Evolutionary conservation across 2,329 filamentous ascomycete genomes (phyloP).

Genomic region (Emergomyces africanus): DNA sequence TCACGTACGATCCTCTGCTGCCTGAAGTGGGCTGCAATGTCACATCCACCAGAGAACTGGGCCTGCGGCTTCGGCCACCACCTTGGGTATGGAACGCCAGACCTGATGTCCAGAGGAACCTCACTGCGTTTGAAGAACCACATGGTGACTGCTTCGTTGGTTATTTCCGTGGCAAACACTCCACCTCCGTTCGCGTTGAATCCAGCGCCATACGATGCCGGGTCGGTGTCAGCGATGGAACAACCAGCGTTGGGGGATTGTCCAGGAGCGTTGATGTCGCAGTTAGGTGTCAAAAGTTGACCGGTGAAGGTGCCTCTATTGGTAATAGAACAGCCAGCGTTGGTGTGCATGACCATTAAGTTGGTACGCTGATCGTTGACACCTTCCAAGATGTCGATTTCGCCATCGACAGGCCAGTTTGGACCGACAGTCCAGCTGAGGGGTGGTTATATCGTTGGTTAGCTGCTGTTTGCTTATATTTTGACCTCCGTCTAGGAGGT

Average conservation of each 20-base stretch:
- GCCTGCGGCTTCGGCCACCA: conserved; percentile 37
- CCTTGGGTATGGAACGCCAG: conserved; percentile 29
- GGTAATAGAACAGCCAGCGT: conserved; percentile 11
- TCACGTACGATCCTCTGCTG: conserved; percentile 47
- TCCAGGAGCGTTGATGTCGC: not conserved
- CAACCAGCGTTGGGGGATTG: not conserved
- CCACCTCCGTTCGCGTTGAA: conserved; percentile 56
- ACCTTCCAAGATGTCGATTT: conserved; percentile 62
- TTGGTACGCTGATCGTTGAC: conserved; percentile 46
- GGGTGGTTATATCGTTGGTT: not conserved
- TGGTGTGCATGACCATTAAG: conserved; percentile 51
- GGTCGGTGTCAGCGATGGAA: conserved; percentile 30
- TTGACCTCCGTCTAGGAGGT: not conserved
- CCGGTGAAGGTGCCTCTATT: conserved; percentile 11
- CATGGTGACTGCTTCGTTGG: conserved; percentile 30
- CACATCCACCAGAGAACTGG: conserved; percentile 51
- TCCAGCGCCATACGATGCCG: conserved; percentile 43
- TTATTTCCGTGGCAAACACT: conserved; percentile 50
- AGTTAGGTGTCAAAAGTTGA: not conserved
- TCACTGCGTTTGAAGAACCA: conserved; percentile 32
- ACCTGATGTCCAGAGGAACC: conserved; percentile 31
- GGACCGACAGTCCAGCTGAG: conserved; percentile 37
- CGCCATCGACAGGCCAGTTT: conserved; percentile 50
- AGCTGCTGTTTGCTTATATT: not conserved
- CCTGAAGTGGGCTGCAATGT: conserved; percentile 53